Conservation (phyloP, 768 basidiomycete genomes). For the Clavaria fumosa region DNA sequence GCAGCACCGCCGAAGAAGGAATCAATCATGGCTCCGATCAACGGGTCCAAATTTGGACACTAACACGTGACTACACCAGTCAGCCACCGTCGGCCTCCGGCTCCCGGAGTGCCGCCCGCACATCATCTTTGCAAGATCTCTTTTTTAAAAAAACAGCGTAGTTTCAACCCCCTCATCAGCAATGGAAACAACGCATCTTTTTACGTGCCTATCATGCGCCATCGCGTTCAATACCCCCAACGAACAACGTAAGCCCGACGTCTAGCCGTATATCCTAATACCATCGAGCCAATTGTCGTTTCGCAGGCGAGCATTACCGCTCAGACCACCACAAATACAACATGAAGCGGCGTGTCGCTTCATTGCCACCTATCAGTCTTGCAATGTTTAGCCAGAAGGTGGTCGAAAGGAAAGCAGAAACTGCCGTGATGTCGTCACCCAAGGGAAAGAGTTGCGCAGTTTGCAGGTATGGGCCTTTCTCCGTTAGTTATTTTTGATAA, state of each 20-base stretch:
- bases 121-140: no score
- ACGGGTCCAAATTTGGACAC: no score
- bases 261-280: background rate
- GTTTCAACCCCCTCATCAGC: background rate
- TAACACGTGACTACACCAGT: no score
- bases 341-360: slow-evolving; percentile 90
- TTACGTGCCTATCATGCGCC: slow-evolving; percentile 83
- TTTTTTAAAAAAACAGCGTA: background rate
- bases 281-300: slow-evolving; percentile 5
- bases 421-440: slow-evolving; percentile 45
- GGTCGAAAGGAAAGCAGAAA: slow-evolving; percentile 60
- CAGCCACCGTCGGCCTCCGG: no score
- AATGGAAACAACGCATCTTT: slow-evolving; percentile 21
- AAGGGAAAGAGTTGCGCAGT: slow-evolving; percentile 51
- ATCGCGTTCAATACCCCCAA: slow-evolving; percentile 74
- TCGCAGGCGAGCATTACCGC: slow-evolving; percentile 68
- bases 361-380: slow-evolving; percentile 69
- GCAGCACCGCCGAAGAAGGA: no score
- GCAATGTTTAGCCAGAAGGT: slow-evolving; percentile 80
- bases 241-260: slow-evolving; percentile 57
- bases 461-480: slow-evolving; percentile 72
- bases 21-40: no score
- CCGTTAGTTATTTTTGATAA: slow-evolving; percentile 4
- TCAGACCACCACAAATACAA: slow-evolving; percentile 97
- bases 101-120: no score